Percentiles rank a stretch among this genome's conserved stretches.
Conservation (phyloP, 495 filamentous ascomycete genomes). For the Xylaria palmicola region DNA sequence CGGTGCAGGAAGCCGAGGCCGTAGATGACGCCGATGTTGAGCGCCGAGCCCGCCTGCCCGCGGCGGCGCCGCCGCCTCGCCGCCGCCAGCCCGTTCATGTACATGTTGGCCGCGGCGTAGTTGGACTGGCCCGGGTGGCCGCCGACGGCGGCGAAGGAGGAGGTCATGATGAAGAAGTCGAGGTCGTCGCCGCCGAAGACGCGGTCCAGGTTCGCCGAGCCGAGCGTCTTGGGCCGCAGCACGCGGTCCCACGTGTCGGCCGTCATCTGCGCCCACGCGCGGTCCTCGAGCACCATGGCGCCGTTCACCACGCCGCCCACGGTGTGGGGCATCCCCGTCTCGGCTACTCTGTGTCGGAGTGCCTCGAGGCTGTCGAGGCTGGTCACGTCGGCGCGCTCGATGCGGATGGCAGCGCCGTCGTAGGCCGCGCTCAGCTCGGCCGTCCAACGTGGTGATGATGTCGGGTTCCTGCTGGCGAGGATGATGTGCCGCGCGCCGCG, state of each 20-base stretch:
- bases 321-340: slow-evolving; percentile 25
- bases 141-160: slow-evolving; percentile 47
- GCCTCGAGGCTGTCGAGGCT: slow-evolving; percentile 24
- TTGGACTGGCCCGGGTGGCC: slow-evolving; percentile 52
- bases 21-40: slow-evolving; percentile 58
- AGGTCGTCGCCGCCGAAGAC: slow-evolving; percentile 32
- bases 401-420: slow-evolving; percentile 32
- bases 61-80: slow-evolving; percentile 35
- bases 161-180: slow-evolving; percentile 53
- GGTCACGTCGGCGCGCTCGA: slow-evolving; percentile 40
- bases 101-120: slow-evolving; percentile 58
- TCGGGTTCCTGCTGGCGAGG: slow-evolving; percentile 57
- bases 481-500: slow-evolving; percentile 56
- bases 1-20: slow-evolving; percentile 57
- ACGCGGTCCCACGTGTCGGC: slow-evolving; percentile 38
- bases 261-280: slow-evolving; percentile 48
- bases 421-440: slow-evolving; percentile 29
- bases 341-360: slow-evolving; percentile 28
- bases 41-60: slow-evolving; percentile 40
- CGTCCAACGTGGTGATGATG: slow-evolving; percentile 45
- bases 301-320: slow-evolving; percentile 53
- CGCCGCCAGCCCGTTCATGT: slow-evolving; percentile 48
- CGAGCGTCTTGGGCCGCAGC: slow-evolving; percentile 45
- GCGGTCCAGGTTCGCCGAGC: slow-evolving; percentile 40
- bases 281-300: slow-evolving; percentile 55